Conservation (phyloP, 805 yeast species). For the Suhomyces sp. region DNA sequence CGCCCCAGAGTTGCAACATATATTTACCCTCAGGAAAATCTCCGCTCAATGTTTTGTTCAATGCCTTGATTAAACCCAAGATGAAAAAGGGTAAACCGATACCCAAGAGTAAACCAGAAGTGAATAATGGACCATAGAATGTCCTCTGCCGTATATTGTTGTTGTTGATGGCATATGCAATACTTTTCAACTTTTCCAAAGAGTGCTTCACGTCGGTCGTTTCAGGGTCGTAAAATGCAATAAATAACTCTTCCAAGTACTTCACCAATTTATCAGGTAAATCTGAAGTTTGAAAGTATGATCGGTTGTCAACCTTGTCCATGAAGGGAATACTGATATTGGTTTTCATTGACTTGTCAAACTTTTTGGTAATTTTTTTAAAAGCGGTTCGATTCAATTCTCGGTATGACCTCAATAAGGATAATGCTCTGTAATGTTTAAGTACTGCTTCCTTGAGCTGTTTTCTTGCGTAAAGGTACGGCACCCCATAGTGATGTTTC, state of each 20-base stretch:
- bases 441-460: constrained; percentile 66
- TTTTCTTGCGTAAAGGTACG: constrained; percentile 63
- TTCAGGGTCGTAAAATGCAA: constrained; percentile 58
- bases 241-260: constrained; percentile 66
- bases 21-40: constrained; percentile 55
- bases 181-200: constrained; percentile 59
- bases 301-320: constrained; percentile 50
- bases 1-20: constrained; percentile 89
- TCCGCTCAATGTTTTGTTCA: constrained; percentile 37
- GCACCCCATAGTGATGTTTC: constrained; percentile 40
- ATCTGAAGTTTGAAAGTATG: constrained; percentile 64
- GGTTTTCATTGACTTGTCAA: constrained; percentile 68
- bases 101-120: constrained; percentile 70
- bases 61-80: constrained; percentile 55
- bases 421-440: constrained; percentile 73
- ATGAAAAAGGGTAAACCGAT: constrained; percentile 65
- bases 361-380: constrained; percentile 85
- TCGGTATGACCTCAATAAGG: constrained; percentile 67
- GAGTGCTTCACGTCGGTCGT: constrained; percentile 59
- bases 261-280: constrained; percentile 61
- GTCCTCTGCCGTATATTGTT: constrained; percentile 25
- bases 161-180: constrained; percentile 39
- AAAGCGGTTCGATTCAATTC: constrained; percentile 83
- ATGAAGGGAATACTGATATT: constrained; percentile 48
- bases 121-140: constrained; percentile 49